Evolutionary conservation across 2,329 filamentous ascomycete species (phyloP).

Genomic region (Colletotrichum lindemuthianum): DNA sequence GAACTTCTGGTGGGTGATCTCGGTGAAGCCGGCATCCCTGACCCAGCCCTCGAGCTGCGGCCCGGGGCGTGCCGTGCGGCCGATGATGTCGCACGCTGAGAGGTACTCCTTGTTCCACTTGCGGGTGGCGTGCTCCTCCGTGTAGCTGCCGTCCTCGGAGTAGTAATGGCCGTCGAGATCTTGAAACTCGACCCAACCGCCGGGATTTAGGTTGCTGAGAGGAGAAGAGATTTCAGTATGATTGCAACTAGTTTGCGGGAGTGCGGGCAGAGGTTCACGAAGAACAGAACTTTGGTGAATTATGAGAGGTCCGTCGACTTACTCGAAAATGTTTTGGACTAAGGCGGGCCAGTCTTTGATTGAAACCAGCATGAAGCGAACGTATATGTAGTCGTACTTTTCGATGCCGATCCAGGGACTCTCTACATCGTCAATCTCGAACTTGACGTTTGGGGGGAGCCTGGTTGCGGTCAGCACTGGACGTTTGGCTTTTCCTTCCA

Average conservation of each 20-base stretch:
- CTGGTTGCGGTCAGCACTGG: slow-evolving; percentile 4
- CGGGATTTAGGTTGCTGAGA: slow-evolving; percentile 23
- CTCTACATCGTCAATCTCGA: slow-evolving; percentile 73
- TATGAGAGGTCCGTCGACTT: slow-evolving; percentile 38
- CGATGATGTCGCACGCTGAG: slow-evolving; percentile 29
- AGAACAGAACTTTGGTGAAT: too few species aligned
- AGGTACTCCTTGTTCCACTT: slow-evolving; percentile 39
- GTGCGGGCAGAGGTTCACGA: too few species aligned
- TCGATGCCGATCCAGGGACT: slow-evolving; percentile 51
- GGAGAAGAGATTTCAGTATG: too few species aligned
- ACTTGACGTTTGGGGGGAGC: slow-evolving; percentile 72
- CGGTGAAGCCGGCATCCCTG: slow-evolving; percentile 47
- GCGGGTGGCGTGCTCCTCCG: slow-evolving; percentile 33
- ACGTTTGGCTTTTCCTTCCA: neutral
- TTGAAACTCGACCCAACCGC: slow-evolving; percentile 47
- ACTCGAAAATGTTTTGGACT: slow-evolving; percentile 34
- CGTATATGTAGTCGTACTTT: slow-evolving; percentile 47
- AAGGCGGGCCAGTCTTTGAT: slow-evolving; percentile 22
- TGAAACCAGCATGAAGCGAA: slow-evolving; percentile 20
- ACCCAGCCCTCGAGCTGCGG: slow-evolving; percentile 42
- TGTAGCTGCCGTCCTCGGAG: slow-evolving; percentile 43
- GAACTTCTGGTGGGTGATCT: slow-evolving; percentile 44
- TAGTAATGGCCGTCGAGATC: slow-evolving; percentile 41
- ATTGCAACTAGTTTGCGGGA: too few species aligned
- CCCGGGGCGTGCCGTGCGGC: slow-evolving; percentile 40